These are phyloP conservation scores for Chaetomium tenue DNA, from an alignment of 495 filamentous ascomycete species.

Conservation along the genomic window DNA sequence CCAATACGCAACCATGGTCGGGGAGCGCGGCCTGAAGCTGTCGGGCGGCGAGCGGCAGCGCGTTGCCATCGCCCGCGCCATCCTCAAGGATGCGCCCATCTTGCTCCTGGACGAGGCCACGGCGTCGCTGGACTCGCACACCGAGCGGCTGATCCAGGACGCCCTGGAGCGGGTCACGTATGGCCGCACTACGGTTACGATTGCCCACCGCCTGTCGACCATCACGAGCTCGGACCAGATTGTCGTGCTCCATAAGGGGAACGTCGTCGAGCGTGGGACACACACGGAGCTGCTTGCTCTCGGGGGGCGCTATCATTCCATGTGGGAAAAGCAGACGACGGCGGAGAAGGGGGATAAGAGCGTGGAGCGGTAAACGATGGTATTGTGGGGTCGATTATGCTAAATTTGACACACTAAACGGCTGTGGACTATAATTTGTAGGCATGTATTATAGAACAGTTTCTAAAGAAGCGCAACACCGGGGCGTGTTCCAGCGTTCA, in stretches of 20 bases:
- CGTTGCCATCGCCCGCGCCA: background rate
- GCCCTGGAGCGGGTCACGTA: slow-evolving; percentile 59
- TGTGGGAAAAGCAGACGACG: slow-evolving; percentile 80
- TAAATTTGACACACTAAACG: background rate
- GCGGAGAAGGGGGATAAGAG: slow-evolving; percentile 11
- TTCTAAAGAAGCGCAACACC: background rate
- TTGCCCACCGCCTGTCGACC: slow-evolving; percentile 75
- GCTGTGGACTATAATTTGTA: background rate
- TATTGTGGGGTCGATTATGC: background rate
- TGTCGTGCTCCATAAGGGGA: slow-evolving; percentile 78
- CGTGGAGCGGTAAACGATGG: background rate
- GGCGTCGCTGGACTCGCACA: slow-evolving; percentile 58
- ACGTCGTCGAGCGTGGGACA: slow-evolving; percentile 76
- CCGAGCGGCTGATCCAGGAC: slow-evolving; percentile 83
- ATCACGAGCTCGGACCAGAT: slow-evolving; percentile 92
- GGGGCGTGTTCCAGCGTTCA: background rate
- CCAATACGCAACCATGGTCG: slow-evolving; percentile 82
- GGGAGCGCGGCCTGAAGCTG: slow-evolving; percentile 90
- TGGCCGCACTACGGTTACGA: slow-evolving; percentile 38
- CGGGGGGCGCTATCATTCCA: slow-evolving; percentile 74
- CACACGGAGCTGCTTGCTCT: slow-evolving; percentile 73
- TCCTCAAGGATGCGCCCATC: slow-evolving; percentile 34
- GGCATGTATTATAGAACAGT: background rate
- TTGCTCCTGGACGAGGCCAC: slow-evolving; percentile 96
- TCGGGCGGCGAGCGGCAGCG: slow-evolving; percentile 64